Base-by-base conservation (phyloP, 2,329 filamentous ascomycete genomes). In the Xylogone sp. region DNA sequence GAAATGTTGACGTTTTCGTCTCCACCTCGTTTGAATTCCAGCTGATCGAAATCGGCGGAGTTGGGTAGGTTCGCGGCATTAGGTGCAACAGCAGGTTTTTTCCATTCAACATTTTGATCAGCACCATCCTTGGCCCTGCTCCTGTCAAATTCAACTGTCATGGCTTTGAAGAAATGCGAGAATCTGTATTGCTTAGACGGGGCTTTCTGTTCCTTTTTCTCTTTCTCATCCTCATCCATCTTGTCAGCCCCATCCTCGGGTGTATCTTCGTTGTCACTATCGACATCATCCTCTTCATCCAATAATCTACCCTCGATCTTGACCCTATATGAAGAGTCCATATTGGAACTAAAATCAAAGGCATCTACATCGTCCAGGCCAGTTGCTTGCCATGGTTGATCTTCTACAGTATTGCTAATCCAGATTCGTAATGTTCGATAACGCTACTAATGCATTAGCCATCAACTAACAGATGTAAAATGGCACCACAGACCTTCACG, bases 1-100 rank as follows among this genome's bases (percentile, higher is more conserved):
- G 84, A 92, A 59, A 96, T 84, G 66, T 97, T 96, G 60, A 88
- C 78, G 61, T 96, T 97, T 68, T 97, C 91, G 66, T 99, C 94
- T 29, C 90, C 87, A 62, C 87, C 90, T 49, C 94, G 83, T 74
- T 95, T 90, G 68, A 99, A 97, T 43, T 91, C 87, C 43, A 99
- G 75, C 65, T 88, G 87, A 71, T 97, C 94, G 64, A 97, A 96
- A 64, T 95, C 90, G 43, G 84, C 81, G 27, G 83, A 83, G 27
- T 84, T 76, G 39, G 82, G 70, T 1, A 78, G 68, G 57, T 75
- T 73, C n/a, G 67, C 64, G 65, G 74, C 54, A 67, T 76, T 72
- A 59, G 76, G 63, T 71, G 74, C 69, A 50, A 72, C 57, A 45
- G 76, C 83, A 3, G 90, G 87, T 66, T 94, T 95, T 67, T 88